phyloP scores from a whole-genome alignment of 78 protist genomes.

The Isochrysis galbana region DNA sequence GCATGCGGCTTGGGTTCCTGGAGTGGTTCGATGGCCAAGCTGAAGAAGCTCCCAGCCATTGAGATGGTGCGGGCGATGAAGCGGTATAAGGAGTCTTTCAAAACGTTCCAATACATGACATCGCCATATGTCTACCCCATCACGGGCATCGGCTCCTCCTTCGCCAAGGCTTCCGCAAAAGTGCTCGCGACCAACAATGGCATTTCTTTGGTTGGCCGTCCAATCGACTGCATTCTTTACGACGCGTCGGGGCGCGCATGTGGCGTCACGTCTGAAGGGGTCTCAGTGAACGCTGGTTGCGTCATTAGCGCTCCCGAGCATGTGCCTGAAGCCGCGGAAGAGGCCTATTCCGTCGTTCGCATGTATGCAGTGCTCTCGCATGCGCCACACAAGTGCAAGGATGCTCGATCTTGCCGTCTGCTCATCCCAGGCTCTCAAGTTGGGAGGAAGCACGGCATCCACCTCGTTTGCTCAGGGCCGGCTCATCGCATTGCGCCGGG shows the following conservation, averaged over 20 bases:
- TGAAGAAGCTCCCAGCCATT: not conserved
- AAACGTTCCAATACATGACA: not conserved
- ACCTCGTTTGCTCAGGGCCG: not conserved
- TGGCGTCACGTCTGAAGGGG: not conserved
- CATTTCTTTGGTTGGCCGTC: not conserved
- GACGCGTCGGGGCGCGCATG: not conserved
- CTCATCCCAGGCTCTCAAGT: not conserved
- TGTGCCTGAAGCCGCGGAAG: not conserved
- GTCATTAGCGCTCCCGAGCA: not conserved
- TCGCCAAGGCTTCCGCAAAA: not conserved
- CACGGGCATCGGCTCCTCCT: not conserved
- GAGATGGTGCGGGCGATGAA: not conserved
- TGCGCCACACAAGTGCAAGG: conserved; percentile 2
- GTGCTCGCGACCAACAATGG: not conserved
- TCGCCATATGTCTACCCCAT: not conserved
- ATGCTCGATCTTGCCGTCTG: not conserved
- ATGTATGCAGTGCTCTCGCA: not conserved
- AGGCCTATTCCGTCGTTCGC: not conserved
- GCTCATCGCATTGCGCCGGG: not conserved
- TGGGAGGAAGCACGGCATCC: not conserved
- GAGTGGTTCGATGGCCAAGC: not conserved
- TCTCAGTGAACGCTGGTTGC: not conserved
- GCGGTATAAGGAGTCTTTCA: not conserved
- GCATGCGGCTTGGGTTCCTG: not conserved
- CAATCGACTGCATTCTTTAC: not conserved